These are phyloP conservation scores for Ustilago cynodontis DNA, from an alignment of 1,284 basidiomycete species.

Conservation along the genomic window DNA sequence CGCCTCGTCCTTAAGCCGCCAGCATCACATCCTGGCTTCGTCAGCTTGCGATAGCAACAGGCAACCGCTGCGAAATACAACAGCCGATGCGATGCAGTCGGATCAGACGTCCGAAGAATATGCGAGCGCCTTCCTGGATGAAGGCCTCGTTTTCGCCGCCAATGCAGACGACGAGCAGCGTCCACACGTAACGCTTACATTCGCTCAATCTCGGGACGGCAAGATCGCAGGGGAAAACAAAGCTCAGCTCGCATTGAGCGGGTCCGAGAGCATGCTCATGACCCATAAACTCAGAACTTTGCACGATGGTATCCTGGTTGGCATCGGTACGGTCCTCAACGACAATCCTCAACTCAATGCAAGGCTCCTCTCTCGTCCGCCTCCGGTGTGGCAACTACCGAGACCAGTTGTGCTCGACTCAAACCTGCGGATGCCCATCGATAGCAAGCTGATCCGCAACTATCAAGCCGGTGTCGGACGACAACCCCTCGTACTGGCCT, in stretches of 20 bases:
- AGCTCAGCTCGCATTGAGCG: conserved; percentile 83
- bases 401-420: conserved; percentile 88
- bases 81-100: conserved; percentile 2
- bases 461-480: conserved; percentile 76
- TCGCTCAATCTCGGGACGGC: conserved; percentile 92
- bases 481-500: conserved; percentile 80
- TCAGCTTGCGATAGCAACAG: neutral
- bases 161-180: neutral
- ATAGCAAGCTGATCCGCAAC: conserved; percentile 82
- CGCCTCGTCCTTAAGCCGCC: neutral
- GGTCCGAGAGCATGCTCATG: conserved; percentile 89
- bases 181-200: conserved; percentile 81
- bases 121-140: conserved; percentile 20
- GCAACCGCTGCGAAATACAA: neutral
- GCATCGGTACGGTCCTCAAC: conserved; percentile 88
- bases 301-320: conserved; percentile 93
- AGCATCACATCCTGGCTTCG: neutral
- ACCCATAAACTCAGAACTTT: conserved; percentile 84
- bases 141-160: conserved; percentile 12
- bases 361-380: conserved; percentile 33
- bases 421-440: conserved; percentile 76
- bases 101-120: conserved; percentile 14
- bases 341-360: conserved; percentile 92
- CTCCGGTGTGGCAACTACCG: conserved; percentile 73
- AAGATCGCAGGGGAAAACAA: conserved; percentile 86